Base-by-base conservation (phyloP, 2,329 filamentous ascomycete genomes). In the Alternaria solani region DNA sequence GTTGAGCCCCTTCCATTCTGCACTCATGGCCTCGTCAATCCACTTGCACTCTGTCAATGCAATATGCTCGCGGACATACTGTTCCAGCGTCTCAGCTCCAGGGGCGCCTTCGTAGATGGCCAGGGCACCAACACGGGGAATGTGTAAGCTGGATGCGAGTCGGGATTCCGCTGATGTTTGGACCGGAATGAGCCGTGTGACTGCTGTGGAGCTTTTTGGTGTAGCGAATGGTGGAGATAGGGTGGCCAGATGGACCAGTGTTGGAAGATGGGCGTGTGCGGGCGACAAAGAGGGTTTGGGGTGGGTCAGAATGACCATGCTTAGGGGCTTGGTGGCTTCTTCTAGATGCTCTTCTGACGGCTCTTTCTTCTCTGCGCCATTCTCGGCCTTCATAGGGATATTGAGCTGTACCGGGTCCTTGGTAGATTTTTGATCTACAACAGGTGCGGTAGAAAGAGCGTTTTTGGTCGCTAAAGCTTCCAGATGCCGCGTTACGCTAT, bases 111-210 rank as follows among this genome's bases (percentile, higher is more conserved):
- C 80, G 20, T 82, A 75, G 7, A 93, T 74, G 0, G 85, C 90
- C 32, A 93, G 79, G 23, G 88, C 87, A 1, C 89, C 90, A 0
- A 88, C 88, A 34, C 88, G 83, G 1, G 88, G 87, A 9, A 92
- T 81, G 2, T 86, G 86, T 4, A 92, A 80, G 20, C 82, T 82
- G 30, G 79, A 75, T 48, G 85, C 85, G 16, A 93, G 77, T 12
- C 83, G 83, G 16, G 85, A 80, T 46, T 89, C 88, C 51, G 84
- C 86, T 1, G 84, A 78, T 53, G 84, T 87, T 0, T 88, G 88
- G 47, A 92, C 83, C 1, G 87, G 85, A 2, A 93, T 82, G 2
- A 92, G 81, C 23, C 85, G 83, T 9, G 85, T 86, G 3, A 82
- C 77, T 1, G 80, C 51, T 25, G 47, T 20, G 42, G 56, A 41